These are phyloP conservation scores for Aspergillus sclerotialis DNA, from an alignment of 2,329 filamentous ascomycete species.

Conservation along the genomic window DNA sequence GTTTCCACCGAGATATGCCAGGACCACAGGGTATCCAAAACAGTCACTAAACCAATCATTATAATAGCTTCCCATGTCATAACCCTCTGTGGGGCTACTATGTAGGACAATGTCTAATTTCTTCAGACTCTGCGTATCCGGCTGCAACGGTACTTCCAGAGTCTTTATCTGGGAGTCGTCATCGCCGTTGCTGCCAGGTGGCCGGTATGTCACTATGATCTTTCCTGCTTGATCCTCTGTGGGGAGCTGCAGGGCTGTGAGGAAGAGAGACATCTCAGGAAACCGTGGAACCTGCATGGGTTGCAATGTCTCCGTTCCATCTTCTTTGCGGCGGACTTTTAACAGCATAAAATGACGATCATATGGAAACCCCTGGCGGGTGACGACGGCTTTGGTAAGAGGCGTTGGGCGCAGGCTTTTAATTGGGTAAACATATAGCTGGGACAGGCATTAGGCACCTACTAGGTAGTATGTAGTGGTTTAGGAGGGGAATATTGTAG, in stretches of 20 bases:
- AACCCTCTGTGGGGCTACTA: slow-evolving; percentile 50
- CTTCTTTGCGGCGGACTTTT: slow-evolving; percentile 35
- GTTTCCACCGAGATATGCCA: slow-evolving; percentile 60
- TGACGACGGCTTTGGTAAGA: slow-evolving; percentile 48
- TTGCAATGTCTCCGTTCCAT: slow-evolving; percentile 24
- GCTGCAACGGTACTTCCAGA: slow-evolving; percentile 53
- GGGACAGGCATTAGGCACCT: not conserved
- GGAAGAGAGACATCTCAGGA: slow-evolving; percentile 58
- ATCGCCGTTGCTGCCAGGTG: slow-evolving; percentile 13
- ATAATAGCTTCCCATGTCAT: slow-evolving; percentile 55
- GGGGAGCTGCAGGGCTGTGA: slow-evolving; percentile 45
- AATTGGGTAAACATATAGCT: slow-evolving; percentile 68
- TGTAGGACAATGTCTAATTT: slow-evolving; percentile 53
- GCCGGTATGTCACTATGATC: slow-evolving; percentile 35
- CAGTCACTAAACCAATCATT: slow-evolving; percentile 62
- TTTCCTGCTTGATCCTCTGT: slow-evolving; percentile 20
- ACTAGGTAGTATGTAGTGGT: not conserved
- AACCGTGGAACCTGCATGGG: slow-evolving; percentile 56
- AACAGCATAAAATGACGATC: slow-evolving; percentile 68
- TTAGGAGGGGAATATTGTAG: not conserved
- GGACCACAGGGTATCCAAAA: slow-evolving; percentile 55
- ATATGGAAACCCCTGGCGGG: slow-evolving; percentile 55
- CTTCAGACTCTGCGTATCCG: slow-evolving; percentile 41
- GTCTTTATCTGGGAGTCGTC: slow-evolving; percentile 9
- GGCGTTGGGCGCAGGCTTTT: slow-evolving; percentile 61